phyloP scores from a whole-genome alignment of 768 basidiomycete genomes.

The Hemileccinum impolitum region DNA sequence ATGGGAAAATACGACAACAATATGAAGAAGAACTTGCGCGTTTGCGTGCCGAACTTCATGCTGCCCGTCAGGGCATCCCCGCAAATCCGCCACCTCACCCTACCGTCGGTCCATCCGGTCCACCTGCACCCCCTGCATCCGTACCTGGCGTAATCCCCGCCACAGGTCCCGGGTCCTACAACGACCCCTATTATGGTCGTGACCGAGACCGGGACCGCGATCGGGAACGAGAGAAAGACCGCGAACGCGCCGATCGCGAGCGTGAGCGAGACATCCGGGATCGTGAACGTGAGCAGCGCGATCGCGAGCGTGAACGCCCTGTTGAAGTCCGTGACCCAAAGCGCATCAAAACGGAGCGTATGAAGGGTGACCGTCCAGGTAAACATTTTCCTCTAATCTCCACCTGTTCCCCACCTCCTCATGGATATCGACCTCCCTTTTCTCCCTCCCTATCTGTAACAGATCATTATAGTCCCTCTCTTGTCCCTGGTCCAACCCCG shows the following conservation, averaged over 20 bases:
- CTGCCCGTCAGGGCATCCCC: constrained; percentile 40
- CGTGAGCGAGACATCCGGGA: constrained; percentile 37
- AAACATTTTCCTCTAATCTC: constrained; percentile 26
- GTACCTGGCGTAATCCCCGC: constrained; percentile 29
- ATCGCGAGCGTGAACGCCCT: constrained; percentile 46
- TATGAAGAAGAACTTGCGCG: constrained; percentile 83
- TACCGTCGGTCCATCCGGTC: constrained; percentile 32
- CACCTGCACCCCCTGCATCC: constrained; percentile 29
- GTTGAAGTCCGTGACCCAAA: constrained; percentile 55
- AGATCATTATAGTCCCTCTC: constrained; percentile 35
- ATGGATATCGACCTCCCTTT: constrained; percentile 26
- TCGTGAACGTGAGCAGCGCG: constrained; percentile 36
- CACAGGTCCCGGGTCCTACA: constrained; percentile 32
- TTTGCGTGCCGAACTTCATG: constrained; percentile 65
- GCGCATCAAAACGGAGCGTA: constrained; percentile 54
- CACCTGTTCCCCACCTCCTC: constrained; percentile 32
- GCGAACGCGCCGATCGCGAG: constrained; percentile 37
- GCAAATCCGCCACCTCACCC: constrained; percentile 35
- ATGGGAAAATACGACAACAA: constrained; percentile 79
- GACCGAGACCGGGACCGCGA: constrained; percentile 39
- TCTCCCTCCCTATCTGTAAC: constrained; percentile 24
- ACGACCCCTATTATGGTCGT: constrained; percentile 38
- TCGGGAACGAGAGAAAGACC: constrained; percentile 41
- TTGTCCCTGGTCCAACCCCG: constrained; percentile 39
- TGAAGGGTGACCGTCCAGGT: constrained; percentile 45